Evolutionary conservation across 495 filamentous ascomycete genomes (phyloP).

Genomic region (Geoglossum glabrum): DNA sequence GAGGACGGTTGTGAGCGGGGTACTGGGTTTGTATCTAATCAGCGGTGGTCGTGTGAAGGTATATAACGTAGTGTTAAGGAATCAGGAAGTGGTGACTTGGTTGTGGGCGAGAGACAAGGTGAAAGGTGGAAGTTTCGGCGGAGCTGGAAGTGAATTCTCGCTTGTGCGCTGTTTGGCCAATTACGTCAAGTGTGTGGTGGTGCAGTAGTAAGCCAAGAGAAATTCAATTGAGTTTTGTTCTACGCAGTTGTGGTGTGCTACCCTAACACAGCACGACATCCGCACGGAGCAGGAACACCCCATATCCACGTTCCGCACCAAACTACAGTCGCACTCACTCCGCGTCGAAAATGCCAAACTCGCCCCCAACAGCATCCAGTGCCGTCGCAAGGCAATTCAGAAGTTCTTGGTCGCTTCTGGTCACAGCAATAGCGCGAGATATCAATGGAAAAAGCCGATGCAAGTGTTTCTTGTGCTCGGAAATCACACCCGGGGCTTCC

Average conservation of each 20-base stretch:
- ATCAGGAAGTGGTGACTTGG: background rate
- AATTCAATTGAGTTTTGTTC: background rate
- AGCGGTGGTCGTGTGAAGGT: background rate
- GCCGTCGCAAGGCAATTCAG: conserved; percentile 33
- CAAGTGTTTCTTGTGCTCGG: conserved; percentile 49
- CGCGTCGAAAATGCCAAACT: conserved; percentile 28
- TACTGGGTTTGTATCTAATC: background rate
- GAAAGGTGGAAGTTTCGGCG: background rate
- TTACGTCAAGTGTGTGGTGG: background rate
- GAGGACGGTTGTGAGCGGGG: background rate
- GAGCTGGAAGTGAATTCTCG: background rate
- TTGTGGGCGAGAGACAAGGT: background rate
- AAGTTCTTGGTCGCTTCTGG: conserved; percentile 43
- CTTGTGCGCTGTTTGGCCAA: background rate
- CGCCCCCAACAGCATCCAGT: conserved; percentile 44
- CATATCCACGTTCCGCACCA: no score
- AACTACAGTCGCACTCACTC: no score
- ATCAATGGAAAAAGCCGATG: conserved; percentile 68
- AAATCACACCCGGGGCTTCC: conserved; percentile 34
- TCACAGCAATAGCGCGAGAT: conserved; percentile 44
- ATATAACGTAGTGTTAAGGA: background rate
- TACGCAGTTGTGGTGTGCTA: no score
- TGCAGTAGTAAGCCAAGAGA: background rate
- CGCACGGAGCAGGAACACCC: no score
- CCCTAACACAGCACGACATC: no score